Evolutionary conservation across 2,329 filamentous ascomycete species (phyloP).

Genomic region (Chrysoporthe cubensis): DNA sequence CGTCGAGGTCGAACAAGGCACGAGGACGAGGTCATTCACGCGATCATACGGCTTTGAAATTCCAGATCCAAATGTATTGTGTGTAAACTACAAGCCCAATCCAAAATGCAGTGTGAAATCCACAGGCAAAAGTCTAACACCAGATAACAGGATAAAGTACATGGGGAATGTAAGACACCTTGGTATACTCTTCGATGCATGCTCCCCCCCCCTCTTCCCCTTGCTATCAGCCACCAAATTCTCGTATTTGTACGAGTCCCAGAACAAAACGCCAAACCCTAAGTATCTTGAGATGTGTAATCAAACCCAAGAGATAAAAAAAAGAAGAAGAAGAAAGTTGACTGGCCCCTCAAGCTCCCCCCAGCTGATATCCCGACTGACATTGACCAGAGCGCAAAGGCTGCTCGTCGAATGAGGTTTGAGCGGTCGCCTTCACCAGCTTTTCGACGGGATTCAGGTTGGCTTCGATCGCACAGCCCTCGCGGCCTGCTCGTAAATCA

Average conservation of each 20-base stretch:
- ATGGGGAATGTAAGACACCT: no score
- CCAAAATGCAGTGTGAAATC: background rate
- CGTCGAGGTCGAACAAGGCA: no score
- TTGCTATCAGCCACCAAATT: background rate
- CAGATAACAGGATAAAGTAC: no score
- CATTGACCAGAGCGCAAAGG: background rate
- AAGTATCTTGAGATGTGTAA: background rate
- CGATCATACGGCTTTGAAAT: background rate
- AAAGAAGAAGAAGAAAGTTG: background rate
- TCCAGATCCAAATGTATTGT: background rate
- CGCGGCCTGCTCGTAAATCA: background rate
- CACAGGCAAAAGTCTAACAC: background rate
- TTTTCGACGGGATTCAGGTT: background rate
- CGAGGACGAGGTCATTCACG: no score
- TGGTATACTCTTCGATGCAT: background rate
- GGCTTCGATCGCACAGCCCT: background rate
- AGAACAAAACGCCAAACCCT: slow-evolving; percentile 1
- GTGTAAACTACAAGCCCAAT: background rate
- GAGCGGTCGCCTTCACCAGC: background rate
- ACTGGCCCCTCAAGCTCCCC: background rate
- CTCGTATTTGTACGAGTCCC: background rate
- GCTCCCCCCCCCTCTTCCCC: background rate
- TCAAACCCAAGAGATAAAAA: background rate
- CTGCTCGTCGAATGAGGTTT: background rate
- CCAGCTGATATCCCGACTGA: background rate